Percentiles rank a stretch among this genome's conserved stretches.
phyloP scores from a whole-genome alignment of 257 asterid genomes.

The Haberlea rhodopensis region DNA sequence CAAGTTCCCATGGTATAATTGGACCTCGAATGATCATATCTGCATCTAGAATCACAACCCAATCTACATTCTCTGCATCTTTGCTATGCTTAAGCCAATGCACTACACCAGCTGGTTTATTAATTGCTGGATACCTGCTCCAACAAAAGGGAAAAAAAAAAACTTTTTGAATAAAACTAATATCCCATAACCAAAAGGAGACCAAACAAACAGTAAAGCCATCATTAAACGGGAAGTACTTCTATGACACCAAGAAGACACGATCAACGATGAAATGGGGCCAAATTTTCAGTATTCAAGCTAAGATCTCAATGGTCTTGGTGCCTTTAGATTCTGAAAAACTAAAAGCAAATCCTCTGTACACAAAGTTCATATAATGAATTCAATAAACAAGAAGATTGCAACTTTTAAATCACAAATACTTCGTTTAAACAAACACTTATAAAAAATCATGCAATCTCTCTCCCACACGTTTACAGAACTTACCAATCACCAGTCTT shows the following conservation, averaged over 20 bases:
- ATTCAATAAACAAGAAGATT: constrained; percentile 3
- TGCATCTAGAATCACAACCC: constrained; percentile 97
- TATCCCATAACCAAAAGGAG: not conserved
- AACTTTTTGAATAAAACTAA: not conserved
- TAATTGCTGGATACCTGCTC: constrained; percentile 94
- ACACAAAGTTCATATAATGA: constrained; percentile 12
- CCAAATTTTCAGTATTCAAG: not conserved
- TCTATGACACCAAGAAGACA: not conserved
- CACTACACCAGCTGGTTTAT: constrained; percentile 92
- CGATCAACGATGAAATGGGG: constrained; percentile 12
- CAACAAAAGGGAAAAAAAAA: not conserved
- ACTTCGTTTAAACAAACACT: not conserved
- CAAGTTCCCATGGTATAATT: constrained; percentile 96
- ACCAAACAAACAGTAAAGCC: constrained; percentile 5
- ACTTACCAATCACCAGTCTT: constrained; percentile 88
- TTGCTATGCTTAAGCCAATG: constrained; percentile 92
- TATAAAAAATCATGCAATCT: not conserved
- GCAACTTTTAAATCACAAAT: constrained; percentile 17
- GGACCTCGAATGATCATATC: constrained; percentile 94
- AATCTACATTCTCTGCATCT: constrained; percentile 91
- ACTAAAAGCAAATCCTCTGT: not conserved
- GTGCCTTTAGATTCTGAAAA: too few relatives aligned
- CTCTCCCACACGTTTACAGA: not conserved
- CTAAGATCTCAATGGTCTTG: not conserved
- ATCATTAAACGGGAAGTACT: not conserved